Conservation (phyloP, 148 eudicot genomes). For the Rhododendron henanense region DNA sequence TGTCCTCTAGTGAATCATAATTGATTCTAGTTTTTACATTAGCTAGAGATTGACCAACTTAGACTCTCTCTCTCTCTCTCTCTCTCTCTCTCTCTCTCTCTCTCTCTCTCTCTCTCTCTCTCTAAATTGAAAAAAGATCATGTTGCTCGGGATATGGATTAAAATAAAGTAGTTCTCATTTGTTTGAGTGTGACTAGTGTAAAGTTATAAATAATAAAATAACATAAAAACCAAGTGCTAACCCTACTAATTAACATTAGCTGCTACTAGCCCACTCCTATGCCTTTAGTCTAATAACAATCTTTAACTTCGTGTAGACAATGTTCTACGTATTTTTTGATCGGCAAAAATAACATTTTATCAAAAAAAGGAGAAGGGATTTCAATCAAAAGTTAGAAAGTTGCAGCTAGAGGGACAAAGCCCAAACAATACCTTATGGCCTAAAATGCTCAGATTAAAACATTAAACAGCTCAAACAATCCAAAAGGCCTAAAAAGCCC, state of each 20-base stretch:
- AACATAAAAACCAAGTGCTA: not conserved
- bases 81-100: not conserved
- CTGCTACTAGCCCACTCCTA: not conserved
- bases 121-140: slow-evolving; percentile 4
- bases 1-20: slow-evolving; percentile 14
- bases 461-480: too few relatives aligned
- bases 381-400: too few relatives aligned
- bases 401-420: too few relatives aligned
- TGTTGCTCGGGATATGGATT: not conserved
- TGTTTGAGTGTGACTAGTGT: slow-evolving; percentile 9
- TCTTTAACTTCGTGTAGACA: not conserved
- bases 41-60: not conserved
- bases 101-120: not conserved
- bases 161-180: not conserved
- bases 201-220: not conserved
- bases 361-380: too few relatives aligned
- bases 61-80: not conserved
- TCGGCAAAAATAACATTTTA: too few relatives aligned
- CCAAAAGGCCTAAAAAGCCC: too few relatives aligned
- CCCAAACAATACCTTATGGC: too few relatives aligned
- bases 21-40: not conserved
- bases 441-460: too few relatives aligned
- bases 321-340: not conserved
- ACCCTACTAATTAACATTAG: not conserved
- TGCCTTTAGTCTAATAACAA: not conserved